These are phyloP conservation scores for Centrapalus pauciflorus DNA, from an alignment of 129 eudicot genomes.

Conservation along the genomic window DNA sequence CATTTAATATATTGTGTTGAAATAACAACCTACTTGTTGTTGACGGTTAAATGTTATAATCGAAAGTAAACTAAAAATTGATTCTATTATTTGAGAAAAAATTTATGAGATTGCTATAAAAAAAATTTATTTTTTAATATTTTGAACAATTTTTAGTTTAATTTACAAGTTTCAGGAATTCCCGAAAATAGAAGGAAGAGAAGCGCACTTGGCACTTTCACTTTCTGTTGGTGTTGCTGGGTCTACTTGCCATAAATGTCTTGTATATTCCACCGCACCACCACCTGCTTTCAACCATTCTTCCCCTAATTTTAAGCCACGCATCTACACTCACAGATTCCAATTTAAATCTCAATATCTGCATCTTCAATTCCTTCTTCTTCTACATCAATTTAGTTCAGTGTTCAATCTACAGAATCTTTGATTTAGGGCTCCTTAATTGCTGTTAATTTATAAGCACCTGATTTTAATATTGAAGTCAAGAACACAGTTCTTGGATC, in stretches of 20 bases:
- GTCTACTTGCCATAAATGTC: conserved; percentile 16
- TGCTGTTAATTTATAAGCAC: background rate
- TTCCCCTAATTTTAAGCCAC: conserved; percentile 21
- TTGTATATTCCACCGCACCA: conserved; percentile 5
- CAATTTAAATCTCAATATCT: background rate
- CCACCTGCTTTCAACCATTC: conserved; percentile 14
- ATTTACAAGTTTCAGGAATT: too few relatives aligned
- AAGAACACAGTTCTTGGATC: conserved; percentile 10
- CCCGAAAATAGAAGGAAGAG: background rate
- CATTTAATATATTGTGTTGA: too few relatives aligned
- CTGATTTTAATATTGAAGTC: background rate
- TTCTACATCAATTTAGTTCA: background rate
- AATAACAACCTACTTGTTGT: too few relatives aligned
- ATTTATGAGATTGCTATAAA: too few relatives aligned
- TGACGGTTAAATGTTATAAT: too few relatives aligned
- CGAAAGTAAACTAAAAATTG: too few relatives aligned
- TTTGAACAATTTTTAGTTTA: too few relatives aligned
- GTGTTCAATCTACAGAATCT: background rate
- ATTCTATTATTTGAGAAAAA: too few relatives aligned
- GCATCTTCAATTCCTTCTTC: background rate
- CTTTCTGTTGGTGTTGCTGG: conserved; percentile 15
- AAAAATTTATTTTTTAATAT: too few relatives aligned
- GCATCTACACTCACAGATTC: background rate
- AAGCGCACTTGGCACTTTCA: conserved; percentile 23
- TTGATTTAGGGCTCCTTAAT: conserved; percentile 16